Evolutionary conservation across 495 filamentous ascomycete species (phyloP), one percentile per base, ranked within the genome.

Genomic region (Hypoxylon fuscum): DNA sequence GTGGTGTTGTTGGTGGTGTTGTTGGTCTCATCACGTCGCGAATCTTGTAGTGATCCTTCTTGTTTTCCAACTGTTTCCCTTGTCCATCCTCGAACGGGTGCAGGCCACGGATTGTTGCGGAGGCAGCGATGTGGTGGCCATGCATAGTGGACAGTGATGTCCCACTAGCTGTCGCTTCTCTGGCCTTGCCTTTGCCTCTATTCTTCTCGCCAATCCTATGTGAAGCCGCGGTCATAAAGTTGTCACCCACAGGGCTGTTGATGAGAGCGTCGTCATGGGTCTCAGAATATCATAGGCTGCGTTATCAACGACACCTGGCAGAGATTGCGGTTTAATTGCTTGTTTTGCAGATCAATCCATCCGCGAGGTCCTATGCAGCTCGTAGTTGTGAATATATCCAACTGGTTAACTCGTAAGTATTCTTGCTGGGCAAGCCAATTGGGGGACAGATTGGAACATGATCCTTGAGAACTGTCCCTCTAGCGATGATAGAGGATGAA

Each of bases 221-320:
- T 12, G 51, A 55, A 55, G 51, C 51, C 42, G 20, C 37, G 7
- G 51, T 55, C 38, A 55, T 55, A 14, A 55, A 55, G 21, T 7
- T 12, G 22, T 45, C 35, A 20, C 51, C 51, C 4, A 22, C 25
- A 27, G 15, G 23, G 42, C 44, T 45, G 22, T 55, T 40, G n/a
- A 55, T 29, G n/a, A 55, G 51, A 22, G 35, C 25, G 47, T 35
- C n/a, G 47, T 41, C 10, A 41, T 41, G 18, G 53, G 53, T 25
- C 31, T 46, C 12, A 56, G 41, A 17, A 47, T n/a, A n/a, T 47
- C 53, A 18, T 56, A 56, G 42, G 9, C 8, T 3, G 53, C 37
- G 29, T 47, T n/a, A 37, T 56, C 53, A 11, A 47, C 32, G 11
- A 47, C 22, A 5, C 31, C 41, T 21, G 23, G 46, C 9, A 15